These are phyloP conservation scores for Paecilomyces formosus DNA, from an alignment of 2,329 filamentous ascomycete genomes.

Conservation along the genomic window DNA sequence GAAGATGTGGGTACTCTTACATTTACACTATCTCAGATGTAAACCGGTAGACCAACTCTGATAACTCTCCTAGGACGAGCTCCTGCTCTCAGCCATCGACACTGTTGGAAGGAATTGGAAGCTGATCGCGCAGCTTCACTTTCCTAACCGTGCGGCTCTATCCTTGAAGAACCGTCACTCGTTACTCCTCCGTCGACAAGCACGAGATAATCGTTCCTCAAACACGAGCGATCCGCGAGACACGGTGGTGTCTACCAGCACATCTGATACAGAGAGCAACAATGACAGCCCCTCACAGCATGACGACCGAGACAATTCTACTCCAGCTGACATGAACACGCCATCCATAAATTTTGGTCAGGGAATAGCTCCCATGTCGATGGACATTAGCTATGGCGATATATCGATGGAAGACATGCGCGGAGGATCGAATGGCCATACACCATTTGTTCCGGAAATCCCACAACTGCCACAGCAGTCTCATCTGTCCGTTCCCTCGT, in stretches of 20 bases:
- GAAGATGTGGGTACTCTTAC: conserved; percentile 1
- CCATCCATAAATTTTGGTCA: not conserved
- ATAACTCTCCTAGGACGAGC: not conserved
- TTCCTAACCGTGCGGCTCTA: conserved; percentile 6
- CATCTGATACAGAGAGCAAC: not conserved
- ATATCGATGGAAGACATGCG: not conserved
- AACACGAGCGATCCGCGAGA: not conserved
- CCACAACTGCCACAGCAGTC: not conserved
- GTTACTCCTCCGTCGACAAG: not conserved
- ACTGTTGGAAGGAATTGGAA: conserved; percentile 7
- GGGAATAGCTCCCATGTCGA: not conserved
- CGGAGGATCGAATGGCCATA: not conserved
- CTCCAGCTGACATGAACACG: not conserved
- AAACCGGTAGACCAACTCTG: not conserved
- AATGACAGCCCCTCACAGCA: not conserved
- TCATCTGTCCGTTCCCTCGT: not conserved
- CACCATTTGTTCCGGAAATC: not conserved
- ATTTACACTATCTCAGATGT: not conserved
- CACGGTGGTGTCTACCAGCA: not conserved
- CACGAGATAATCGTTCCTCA: not conserved
- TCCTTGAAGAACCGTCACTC: conserved; percentile 7
- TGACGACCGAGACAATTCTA: not conserved
- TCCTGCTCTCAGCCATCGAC: conserved; percentile 3
- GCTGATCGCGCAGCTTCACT: conserved; percentile 7
- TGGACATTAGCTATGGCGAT: not conserved